Evolutionary conservation across 768 basidiomycete species (phyloP), one percentile per base, ranked within the genome.

Genomic region (Lenzites betulinus): DNA sequence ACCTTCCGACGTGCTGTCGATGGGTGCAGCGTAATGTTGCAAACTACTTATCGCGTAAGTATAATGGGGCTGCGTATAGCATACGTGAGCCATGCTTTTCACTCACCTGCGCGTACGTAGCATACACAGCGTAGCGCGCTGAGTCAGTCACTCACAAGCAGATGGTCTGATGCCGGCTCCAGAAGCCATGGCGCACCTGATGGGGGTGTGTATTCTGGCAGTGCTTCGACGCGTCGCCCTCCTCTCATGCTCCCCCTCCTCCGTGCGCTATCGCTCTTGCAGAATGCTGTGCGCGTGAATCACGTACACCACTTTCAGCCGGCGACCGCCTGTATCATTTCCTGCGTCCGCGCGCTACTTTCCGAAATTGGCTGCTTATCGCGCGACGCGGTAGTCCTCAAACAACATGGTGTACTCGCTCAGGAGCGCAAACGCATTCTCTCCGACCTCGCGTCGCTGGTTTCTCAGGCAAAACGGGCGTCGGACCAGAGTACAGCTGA

Each of bases 281-380:
- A 95, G 69, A 89, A 83, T 57, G 92, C 95, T 6, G 93, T 94
- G 20, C 81, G 85, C 43, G 79, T 85, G n/a, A 87, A 87, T 66
- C 86, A 92, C 47, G 75, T 84, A 26, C 76, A 87, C 2, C 96
- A 98, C 74, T 95, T 93, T 67, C 93, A 95, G 69, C 95, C 96
- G 7, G 90, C 94, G 2, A 93, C 95, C 0, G 95, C 95, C 15
- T 95, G 88, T 73, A 90, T 98, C 60, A 95, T 99, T 66, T 94
- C 93, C 13, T 93, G 92, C 54, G 93, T 98, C 48, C 89, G 95
- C 33, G 85, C 88, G 28, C 89, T 96, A 18, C 82, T 99, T 44
- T 84, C 87, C 28, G 83, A 89, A 12, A 87, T 93, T 16, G 90
- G 90, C 59, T 95, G 93, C 56, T 80, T 97, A 23, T 85, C 87